A percentile compares a stretch with the other conserved stretches of the same genome.
Evolutionary conservation across 2,329 filamentous ascomycete species (phyloP).

Genomic region (Aureobasidium sp.): DNA sequence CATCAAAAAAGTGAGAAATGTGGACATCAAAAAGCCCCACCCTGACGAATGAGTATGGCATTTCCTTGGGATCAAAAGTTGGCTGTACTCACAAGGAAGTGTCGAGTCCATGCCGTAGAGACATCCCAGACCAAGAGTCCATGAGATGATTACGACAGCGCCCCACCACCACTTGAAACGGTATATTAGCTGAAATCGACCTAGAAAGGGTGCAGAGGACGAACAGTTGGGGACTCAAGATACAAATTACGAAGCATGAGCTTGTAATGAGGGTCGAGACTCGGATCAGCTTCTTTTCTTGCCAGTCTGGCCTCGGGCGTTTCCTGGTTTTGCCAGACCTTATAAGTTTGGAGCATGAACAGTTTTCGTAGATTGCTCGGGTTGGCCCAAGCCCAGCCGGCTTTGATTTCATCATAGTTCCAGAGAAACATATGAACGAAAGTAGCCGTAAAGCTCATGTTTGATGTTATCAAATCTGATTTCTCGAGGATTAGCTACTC

Average conservation of each 20-base stretch:
- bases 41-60: not conserved
- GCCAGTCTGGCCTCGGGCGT: conserved; percentile 20
- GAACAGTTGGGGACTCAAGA: conserved; percentile 22
- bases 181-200: not conserved
- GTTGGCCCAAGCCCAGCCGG: conserved; percentile 28
- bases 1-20: conserved; percentile 20
- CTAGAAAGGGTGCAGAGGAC: not conserved
- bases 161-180: conserved; percentile 27
- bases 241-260: conserved; percentile 28
- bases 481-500: too few relatives aligned
- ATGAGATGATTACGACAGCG: conserved; percentile 20
- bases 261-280: conserved; percentile 29
- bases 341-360: conserved; percentile 19
- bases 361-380: conserved; percentile 22
- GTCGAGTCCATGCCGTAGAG: conserved; percentile 26
- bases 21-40: conserved; percentile 29
- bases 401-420: conserved; percentile 32
- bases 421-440: conserved; percentile 37
- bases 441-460: conserved; percentile 38
- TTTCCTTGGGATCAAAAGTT: not conserved
- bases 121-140: conserved; percentile 23
- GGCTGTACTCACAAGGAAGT: conserved; percentile 21
- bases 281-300: conserved; percentile 22
- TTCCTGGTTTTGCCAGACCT: conserved; percentile 25
- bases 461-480: too few relatives aligned